Base-by-base conservation (phyloP, 441 rosid genomes). In the Arabidopsis lyrata region DNA sequence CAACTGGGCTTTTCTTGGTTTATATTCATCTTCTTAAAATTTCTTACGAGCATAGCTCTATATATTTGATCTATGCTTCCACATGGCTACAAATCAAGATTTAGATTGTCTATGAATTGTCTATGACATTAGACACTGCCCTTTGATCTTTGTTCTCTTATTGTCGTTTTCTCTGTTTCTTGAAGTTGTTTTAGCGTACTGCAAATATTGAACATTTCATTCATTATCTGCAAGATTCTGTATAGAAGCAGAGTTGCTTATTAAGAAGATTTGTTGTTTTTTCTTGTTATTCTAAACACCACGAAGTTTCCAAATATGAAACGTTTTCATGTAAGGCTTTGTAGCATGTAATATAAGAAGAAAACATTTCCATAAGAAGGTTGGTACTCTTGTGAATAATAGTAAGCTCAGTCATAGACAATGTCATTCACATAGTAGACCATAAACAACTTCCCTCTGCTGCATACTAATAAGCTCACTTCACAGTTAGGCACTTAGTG, bases 401-500 rank as follows among this genome's bases (percentile, higher is more conserved):
- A 29, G 6, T 48, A 8, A 48, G 10, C 6, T 70, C 35, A n/a
- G 48, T 53, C 52, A 54, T 53, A 62, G 22, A 27, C 44, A 13
- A 16, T 35, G 66, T 11, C 54, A 45, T 15, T 56, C 18, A 63
- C 11, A 11, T 44, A 24, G 49, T 16, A 56, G 22, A 42, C 54
- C 44, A 52, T 42, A 18, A 18, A 48, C 45, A 48, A 66, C 53
- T 34, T 64, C 36, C 7, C 38, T 60, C 45, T 74, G 47, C 29
- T 42, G 15, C 8, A 58, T 36, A 0, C 2, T 24, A 14, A 5
- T 14, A 22, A n/a, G 8, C 7, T 62, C 52, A 27, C n/a, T 62
- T 27, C 36, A 62, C 2, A 70, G 50, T 86, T 81, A 95, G 72
- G 95, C 97, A 55, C 93, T 92, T 20, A 92, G 82, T 16, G 93